Base-by-base conservation (phyloP, 2,329 filamentous ascomycete species). In the Aspergillus luchuensis region DNA sequence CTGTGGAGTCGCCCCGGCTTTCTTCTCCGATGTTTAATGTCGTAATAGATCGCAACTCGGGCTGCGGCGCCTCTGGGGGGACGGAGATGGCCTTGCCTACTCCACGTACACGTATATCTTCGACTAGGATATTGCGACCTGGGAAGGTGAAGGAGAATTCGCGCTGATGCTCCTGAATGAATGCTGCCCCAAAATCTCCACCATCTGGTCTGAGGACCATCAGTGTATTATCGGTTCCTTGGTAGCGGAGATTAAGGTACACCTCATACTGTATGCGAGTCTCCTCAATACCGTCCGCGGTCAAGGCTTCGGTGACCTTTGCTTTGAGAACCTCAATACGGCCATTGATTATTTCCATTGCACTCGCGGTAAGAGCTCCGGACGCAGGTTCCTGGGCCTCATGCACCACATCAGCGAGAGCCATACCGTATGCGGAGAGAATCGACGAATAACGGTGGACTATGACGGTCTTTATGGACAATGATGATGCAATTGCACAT, bases 361-460 rank as follows among this genome's bases (percentile, higher is more conserved):
- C 41, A 8, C 10, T 23, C 17, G 10, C 10, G 3, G 19, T 45
- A 23, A 45, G 41, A 7, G 17, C 41, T 45, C 41, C 41, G 3
- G 41, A 45, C 10, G 41, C 82, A 8, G 78, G 78, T 41, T 80
- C 74, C 66, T 97, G 93, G 28, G 89, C 84, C 77, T 97, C 93
- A 65, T 97, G 91, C 0, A 97, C 93, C 0, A 97, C 92, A 70
- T 97, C 93, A 11, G 93, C 93, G 3, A 97, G 79, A 0, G 92
- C 92, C 89, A 97, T 94, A 13, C 93, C 93, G 66, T 97, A 97
- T 0, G 93, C 93, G 0, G 92, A 97, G 0, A 97, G 81, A 0
- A 97, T 91, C 0, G 92, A 97, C 0, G 92, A 96, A 73, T 97
- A 97, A 58, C 91, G 84, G 74, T 97, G 93, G 2, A 97, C 84